Conservation (phyloP, 495 filamentous ascomycete species). For the Penicillium silybi region DNA sequence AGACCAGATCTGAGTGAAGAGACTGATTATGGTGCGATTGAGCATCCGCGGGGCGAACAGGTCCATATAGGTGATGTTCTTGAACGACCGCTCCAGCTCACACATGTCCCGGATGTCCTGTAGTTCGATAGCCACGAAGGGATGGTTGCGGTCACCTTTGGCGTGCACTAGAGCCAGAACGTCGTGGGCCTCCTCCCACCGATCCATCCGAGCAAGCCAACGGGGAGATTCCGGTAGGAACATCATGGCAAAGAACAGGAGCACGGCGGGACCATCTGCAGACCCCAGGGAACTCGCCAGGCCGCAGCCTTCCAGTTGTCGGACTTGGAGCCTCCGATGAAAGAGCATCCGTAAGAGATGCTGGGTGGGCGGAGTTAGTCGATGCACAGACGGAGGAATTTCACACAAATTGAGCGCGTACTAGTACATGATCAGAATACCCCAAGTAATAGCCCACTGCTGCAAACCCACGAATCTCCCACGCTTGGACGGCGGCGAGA, state of each 20-base stretch:
- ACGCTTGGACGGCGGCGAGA: background rate
- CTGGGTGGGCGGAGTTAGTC: too few relatives aligned
- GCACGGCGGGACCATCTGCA: constrained; percentile 70
- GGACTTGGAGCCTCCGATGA: constrained; percentile 34
- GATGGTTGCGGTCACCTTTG: constrained; percentile 59
- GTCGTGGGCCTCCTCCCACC: constrained; percentile 66
- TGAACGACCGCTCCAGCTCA: constrained; percentile 54
- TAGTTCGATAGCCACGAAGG: constrained; percentile 58
- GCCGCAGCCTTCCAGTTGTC: constrained; percentile 41
- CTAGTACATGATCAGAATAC: background rate
- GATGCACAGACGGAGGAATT: too few relatives aligned
- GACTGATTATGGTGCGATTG: constrained; percentile 60
- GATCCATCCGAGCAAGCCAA: constrained; percentile 70
- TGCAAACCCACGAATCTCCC: background rate
- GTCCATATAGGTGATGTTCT: constrained; percentile 58
- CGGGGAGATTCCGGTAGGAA: constrained; percentile 73
- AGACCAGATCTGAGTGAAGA: constrained; percentile 73
- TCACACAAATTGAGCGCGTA: too few relatives aligned
- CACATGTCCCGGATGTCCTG: constrained; percentile 59
- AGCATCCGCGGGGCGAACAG: constrained; percentile 61
- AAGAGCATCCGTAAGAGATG: constrained; percentile 67
- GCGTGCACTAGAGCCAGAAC: constrained; percentile 67
- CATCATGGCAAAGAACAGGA: constrained; percentile 59
- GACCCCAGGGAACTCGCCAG: constrained; percentile 72
- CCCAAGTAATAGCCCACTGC: background rate